phyloP scores from a whole-genome alignment of 768 basidiomycete genomes.

The Pisolithus orientalis region DNA sequence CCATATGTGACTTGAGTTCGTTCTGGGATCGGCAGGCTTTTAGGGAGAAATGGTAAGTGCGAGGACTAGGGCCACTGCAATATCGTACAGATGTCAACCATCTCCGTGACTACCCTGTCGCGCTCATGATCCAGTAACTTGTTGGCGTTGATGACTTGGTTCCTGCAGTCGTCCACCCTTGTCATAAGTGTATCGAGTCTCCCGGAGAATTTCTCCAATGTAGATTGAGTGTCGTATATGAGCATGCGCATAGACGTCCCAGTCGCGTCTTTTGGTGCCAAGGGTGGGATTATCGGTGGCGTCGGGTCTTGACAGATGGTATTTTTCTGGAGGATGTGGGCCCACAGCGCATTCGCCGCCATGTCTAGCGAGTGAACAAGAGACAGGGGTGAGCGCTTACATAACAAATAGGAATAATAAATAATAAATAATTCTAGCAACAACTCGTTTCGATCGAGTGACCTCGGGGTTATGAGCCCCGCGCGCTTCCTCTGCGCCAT shows the following conservation, averaged over 20 bases:
- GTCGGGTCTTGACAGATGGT: constrained; percentile 18
- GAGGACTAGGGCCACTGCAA: neutral
- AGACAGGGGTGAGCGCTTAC: neutral
- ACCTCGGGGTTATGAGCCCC: constrained; percentile 46
- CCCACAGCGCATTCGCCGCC: constrained; percentile 37
- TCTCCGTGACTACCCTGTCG: constrained; percentile 49
- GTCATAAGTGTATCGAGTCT: constrained; percentile 47
- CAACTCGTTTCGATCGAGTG: constrained; percentile 44
- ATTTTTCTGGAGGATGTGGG: constrained; percentile 47
- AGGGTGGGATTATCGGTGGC: constrained; percentile 24
- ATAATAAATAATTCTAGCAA: constrained; percentile 19
- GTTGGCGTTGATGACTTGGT: constrained; percentile 48
- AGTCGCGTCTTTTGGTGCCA: constrained; percentile 54
- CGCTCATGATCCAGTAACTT: constrained; percentile 55
- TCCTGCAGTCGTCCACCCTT: constrained; percentile 45
- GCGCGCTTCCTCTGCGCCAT: constrained; percentile 46
- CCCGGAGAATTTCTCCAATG: constrained; percentile 60
- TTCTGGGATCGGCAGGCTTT: constrained; percentile 61
- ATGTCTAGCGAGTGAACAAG: neutral
- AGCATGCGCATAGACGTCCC: constrained; percentile 68
- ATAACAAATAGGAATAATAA: neutral
- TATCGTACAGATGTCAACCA: constrained; percentile 21
- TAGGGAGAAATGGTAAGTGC: constrained; percentile 8
- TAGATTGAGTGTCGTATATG: constrained; percentile 66
- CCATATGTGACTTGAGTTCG: constrained; percentile 52